phyloP scores from a whole-genome alignment of 169 alveolate species.

The Plasmodium gonderi region DNA sequence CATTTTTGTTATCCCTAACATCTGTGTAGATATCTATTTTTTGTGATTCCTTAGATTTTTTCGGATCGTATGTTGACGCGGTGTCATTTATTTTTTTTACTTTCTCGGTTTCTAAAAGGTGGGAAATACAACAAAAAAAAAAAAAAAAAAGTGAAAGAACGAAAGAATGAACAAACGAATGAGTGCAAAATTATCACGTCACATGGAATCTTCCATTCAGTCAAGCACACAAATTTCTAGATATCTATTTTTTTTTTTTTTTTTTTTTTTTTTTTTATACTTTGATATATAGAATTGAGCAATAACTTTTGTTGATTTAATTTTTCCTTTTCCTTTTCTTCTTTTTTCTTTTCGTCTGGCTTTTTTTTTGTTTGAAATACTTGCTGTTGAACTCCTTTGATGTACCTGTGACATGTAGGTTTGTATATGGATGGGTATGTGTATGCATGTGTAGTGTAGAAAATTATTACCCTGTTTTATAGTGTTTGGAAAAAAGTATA shows the following conservation, averaged over 20 bases:
- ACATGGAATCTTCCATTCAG: slow-evolving; percentile 59
- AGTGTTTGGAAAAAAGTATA: too few species aligned
- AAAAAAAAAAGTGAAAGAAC: background rate
- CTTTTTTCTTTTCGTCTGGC: slow-evolving; percentile 87
- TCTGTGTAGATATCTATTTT: slow-evolving; percentile 96
- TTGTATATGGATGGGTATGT: background rate
- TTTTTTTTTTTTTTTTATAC: slow-evolving; percentile 86
- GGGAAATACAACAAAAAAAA: background rate
- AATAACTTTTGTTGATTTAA: slow-evolving; percentile 94
- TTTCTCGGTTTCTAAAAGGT: slow-evolving; percentile 85
- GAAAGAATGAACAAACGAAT: background rate
- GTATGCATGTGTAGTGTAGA: background rate
- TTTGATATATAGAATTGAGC: slow-evolving; percentile 92
- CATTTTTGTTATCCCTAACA: slow-evolving; percentile 90
- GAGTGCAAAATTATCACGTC: background rate
- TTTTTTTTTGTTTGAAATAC: slow-evolving; percentile 83
- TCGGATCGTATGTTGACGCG: slow-evolving; percentile 84
- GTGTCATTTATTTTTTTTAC: slow-evolving; percentile 86
- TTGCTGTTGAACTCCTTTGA: slow-evolving; percentile 88
- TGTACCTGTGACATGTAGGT: slow-evolving; percentile 73
- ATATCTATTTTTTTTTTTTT: slow-evolving; percentile 79
- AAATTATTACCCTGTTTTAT: background rate
- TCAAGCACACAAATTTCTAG: slow-evolving; percentile 77
- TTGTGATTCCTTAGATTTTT: slow-evolving; percentile 88
- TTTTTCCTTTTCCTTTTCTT: slow-evolving; percentile 95